Base-by-base conservation (phyloP, 2,329 filamentous ascomycete species). In the Colletotrichum viniferum region DNA sequence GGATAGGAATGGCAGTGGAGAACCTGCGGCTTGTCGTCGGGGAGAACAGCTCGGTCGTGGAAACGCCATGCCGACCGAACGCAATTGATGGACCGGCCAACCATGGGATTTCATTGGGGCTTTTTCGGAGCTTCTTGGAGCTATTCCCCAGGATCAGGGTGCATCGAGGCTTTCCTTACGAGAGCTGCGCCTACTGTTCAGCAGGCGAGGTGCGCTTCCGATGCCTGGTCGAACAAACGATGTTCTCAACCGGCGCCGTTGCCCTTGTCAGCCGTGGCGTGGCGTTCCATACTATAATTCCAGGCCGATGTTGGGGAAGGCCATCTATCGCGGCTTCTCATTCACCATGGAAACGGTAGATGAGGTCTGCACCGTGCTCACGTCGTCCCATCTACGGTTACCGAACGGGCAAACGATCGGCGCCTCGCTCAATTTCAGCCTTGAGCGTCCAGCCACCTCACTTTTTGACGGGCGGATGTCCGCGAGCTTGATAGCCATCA, bases 311-410 rank as follows among this genome's bases (percentile, higher is more conserved):
- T 64, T 34, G 13, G 52, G 21, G 34, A 32, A 38, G 58, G 28
- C n/a, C 38, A 58, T 64, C 58, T 34, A 48, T 36, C 18, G 9
- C 56, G 60, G 38, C 32, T 72, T 63, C 8, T 34, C 18, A 13
- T 24, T 74, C 71, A 76, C 74, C 71, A 71, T 60, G 61, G 74
- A 74, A 74, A 76, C 74, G 48, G 71, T 43, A 74, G 28, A 71
- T 71, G 71, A 74, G 60, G 16, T 61, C 60, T 70, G 61, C 52
- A 26, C 48, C 32, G 66, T 66, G 71, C 60, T 74, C 32, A 32
- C 43, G 24, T 52, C 30, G 36, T 52, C 52, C 71, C 70, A 70
- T 62, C 24, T 56, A 34, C 30, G 14, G 43, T 30, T 38, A 28
- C 56, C 55, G 32, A 71, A 56, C 55, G 34, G 36, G 43, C 55